phyloP scores from a whole-genome alignment of 208 protist species.

The Blastocrithidia nonstop region DNA sequence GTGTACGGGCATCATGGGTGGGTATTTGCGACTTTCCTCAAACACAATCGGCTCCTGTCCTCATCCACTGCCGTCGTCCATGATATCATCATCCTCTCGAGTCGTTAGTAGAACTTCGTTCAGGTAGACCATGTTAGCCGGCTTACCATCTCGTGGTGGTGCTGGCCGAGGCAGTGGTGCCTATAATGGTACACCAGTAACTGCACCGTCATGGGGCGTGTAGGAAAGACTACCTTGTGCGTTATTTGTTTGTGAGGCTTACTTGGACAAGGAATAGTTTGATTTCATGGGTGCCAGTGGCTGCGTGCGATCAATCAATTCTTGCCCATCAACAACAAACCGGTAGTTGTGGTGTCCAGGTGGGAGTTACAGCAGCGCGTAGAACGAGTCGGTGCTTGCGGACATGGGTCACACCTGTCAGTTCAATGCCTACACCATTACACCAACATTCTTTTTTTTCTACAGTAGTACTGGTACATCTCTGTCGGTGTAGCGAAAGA shows the following conservation, averaged over 20 bases:
- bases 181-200: constrained; percentile 3
- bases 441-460: constrained; percentile 20
- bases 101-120: constrained; percentile 56
- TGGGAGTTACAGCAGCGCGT: constrained; percentile 63
- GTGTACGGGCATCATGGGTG: constrained; percentile 79
- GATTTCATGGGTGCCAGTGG: constrained; percentile 16
- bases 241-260: too few species aligned
- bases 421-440: constrained; percentile 42
- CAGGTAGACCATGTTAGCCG: constrained; percentile 50
- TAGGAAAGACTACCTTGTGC: too few species aligned
- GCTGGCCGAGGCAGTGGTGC: constrained; percentile 12
- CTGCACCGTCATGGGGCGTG: background rate
- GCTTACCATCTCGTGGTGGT: constrained; percentile 27
- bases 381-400: constrained; percentile 71
- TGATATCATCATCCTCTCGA: constrained; percentile 66
- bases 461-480: constrained; percentile 30
- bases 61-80: constrained; percentile 65
- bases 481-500: constrained; percentile 61
- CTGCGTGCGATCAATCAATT: constrained; percentile 65
- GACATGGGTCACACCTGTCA: constrained; percentile 72
- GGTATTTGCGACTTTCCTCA: constrained; percentile 76
- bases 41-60: constrained; percentile 70
- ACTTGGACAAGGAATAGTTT: too few species aligned
- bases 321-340: constrained; percentile 49
- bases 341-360: constrained; percentile 67